A percentile compares a stretch with the other conserved stretches of the same genome.
phyloP scores from a whole-genome alignment of 73 alveolate genomes.

The Vitrella brassicaformis region DNA sequence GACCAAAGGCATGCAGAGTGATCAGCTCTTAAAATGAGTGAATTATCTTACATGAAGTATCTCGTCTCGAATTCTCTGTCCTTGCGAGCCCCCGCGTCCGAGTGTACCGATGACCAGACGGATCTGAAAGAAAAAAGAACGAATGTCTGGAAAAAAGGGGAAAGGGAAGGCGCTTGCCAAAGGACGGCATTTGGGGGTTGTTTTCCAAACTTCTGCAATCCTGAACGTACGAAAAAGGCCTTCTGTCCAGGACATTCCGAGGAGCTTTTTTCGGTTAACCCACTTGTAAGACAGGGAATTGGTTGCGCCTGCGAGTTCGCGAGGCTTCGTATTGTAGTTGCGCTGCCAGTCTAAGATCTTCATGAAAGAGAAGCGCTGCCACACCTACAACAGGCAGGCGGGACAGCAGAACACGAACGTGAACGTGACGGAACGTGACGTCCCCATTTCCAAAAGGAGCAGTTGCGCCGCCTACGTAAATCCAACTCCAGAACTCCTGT shows the following conservation, averaged over 20 bases:
- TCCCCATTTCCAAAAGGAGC: no score
- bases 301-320: conserved; percentile 45
- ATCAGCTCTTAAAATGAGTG: no score
- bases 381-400: no score
- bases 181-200: conserved; percentile 18
- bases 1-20: no score
- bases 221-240: conserved; percentile 10
- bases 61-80: conserved; percentile 82
- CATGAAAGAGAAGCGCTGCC: conserved; percentile 29
- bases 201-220: conserved; percentile 15
- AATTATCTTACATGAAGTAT: no score
- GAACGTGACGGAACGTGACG: no score
- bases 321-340: conserved; percentile 80
- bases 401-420: no score
- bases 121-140: no score
- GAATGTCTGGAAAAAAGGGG: no score
- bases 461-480: no score
- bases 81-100: conserved; percentile 85
- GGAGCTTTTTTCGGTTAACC: conserved; percentile 22
- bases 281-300: conserved; percentile 50
- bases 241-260: conserved; percentile 29
- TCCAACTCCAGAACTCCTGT: conserved; percentile 33
- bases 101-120: conserved; percentile 59
- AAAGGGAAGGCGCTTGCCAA: no score
- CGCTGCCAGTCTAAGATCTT: conserved; percentile 72